Evolutionary conservation across 345 rosid species (phyloP), one percentile per base, ranked within the genome.

Genomic region (Rhizophora apiculata): DNA sequence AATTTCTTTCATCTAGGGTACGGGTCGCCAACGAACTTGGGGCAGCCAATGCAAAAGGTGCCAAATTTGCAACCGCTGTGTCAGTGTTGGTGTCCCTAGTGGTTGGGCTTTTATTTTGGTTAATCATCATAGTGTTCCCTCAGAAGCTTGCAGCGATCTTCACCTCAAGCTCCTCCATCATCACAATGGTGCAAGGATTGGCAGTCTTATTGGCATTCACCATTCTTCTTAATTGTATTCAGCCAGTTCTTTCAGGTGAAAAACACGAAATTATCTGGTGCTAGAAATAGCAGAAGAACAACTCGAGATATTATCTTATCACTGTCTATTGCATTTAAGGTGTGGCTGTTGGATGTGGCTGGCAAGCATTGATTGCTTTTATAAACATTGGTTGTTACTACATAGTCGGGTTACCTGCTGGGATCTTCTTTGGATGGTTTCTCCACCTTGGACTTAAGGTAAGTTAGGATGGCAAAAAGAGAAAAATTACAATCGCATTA

Each of bases 171-270:
- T 21, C 75, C 64, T 39, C 82, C 18, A 80, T 85, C 46, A 68
- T 82, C 30, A 29, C 60, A 31, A 77, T 76, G 84, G 82, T 85
- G 36, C 72, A 85, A 29, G 71, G 77, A 26, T 65, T 83, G 30
- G 64, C 89, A 16, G 34, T 68, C 55, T 63, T 87, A 39, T 59
- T 87, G 62, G 89, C 83, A 56, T 74, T 80, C 75, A 82, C 86
- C 32, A 62, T 83, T 78, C 80, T 85, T 58, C 72, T 87, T n/a
- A 87, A 83, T 70, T 80, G 85, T 60, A 71, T 87, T 61, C 89
- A 85, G 67, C 92, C 89, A 2, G 82, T 87, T 62, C 83, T 85
- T 66, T 80, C 85, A 67, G 91, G 89, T 82, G n/a, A 71, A 46
- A 64, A 64, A 21, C 68, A 56, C 18, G 32, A 32, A 39, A 55